phyloP scores from a whole-genome alignment of 2,329 filamentous ascomycete species.

The Xylariaceae sp. region DNA sequence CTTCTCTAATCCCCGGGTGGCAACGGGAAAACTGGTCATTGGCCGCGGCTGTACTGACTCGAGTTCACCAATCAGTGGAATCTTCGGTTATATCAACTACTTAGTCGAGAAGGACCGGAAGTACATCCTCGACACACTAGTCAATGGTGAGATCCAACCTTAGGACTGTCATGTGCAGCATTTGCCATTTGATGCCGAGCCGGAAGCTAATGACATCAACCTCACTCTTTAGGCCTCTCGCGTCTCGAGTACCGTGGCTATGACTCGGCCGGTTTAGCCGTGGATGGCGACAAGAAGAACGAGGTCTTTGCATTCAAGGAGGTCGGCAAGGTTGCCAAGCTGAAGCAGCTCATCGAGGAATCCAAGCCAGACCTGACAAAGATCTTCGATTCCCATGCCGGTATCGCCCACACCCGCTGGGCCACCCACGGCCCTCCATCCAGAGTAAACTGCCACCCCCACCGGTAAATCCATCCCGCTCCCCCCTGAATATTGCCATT shows the following conservation, averaged over 20 bases:
- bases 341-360: conserved; percentile 86
- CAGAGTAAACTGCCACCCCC: conserved; percentile 93
- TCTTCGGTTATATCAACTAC: conserved; percentile 99
- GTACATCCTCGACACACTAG: conserved; percentile 90
- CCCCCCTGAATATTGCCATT: conserved; percentile 28
- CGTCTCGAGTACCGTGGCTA: conserved; percentile 98
- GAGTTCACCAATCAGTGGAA: conserved; percentile 56
- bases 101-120: conserved; percentile 97
- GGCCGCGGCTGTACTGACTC: conserved; percentile 24
- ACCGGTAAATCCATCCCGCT: conserved; percentile 60
- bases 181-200: conserved; percentile 8
- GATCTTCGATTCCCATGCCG: conserved; percentile 95
- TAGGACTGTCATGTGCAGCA: conserved; percentile 6
- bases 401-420: conserved; percentile 98
- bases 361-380: conserved; percentile 80
- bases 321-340: conserved; percentile 96
- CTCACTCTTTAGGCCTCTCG: conserved; percentile 61
- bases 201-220: conserved; percentile 27
- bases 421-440: conserved; percentile 95
- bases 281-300: conserved; percentile 98
- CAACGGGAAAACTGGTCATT: conserved; percentile 6
- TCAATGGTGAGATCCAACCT: conserved; percentile 67
- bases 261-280: conserved; percentile 90
- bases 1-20: background rate
- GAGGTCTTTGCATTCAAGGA: conserved; percentile 98